A percentile compares a stretch with the other conserved stretches of the same genome.
phyloP scores from a whole-genome alignment of 164 flowering plant genomes.

The Tinospora cordifolia region DNA sequence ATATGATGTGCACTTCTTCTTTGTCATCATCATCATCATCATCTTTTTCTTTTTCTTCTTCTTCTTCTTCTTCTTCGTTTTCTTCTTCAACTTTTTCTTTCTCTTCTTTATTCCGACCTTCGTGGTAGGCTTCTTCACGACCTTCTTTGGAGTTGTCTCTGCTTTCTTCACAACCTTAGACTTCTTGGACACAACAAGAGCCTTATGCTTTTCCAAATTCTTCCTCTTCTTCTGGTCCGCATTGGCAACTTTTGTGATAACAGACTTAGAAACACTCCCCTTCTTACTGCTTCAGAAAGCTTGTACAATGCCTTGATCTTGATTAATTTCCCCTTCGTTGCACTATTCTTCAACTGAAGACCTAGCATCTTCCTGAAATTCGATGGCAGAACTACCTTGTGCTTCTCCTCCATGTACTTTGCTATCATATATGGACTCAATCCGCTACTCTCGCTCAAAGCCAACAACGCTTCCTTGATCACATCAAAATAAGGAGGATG shows the following conservation, averaged over 20 bases:
- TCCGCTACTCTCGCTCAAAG: slow-evolving; percentile 56
- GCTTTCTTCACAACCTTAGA: slow-evolving; percentile 10
- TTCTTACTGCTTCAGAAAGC: slow-evolving; percentile 42
- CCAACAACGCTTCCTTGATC: slow-evolving; percentile 66
- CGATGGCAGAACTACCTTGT: slow-evolving; percentile 51
- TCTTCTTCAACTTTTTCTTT: too few relatives aligned
- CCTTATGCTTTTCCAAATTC: neutral
- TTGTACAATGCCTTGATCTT: slow-evolving; percentile 77
- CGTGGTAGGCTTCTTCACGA: slow-evolving; percentile 10
- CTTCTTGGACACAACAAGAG: slow-evolving; percentile 8
- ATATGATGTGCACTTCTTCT: too few relatives aligned
- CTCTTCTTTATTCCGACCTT: slow-evolving; percentile 26
- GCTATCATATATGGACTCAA: slow-evolving; percentile 85
- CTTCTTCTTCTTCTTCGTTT: too few relatives aligned
- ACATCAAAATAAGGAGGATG: too few relatives aligned
- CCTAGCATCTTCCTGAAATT: slow-evolving; percentile 64
- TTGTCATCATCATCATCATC: too few relatives aligned
- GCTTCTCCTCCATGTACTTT: slow-evolving; percentile 77
- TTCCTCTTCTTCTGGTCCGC: slow-evolving; percentile 8
- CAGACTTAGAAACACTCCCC: slow-evolving; percentile 11
- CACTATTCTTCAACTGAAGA: slow-evolving; percentile 60
- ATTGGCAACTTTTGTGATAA: neutral
- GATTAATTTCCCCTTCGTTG: slow-evolving; percentile 44
- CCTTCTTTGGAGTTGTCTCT: slow-evolving; percentile 13
- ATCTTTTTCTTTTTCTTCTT: too few relatives aligned